phyloP scores from a whole-genome alignment of 495 filamentous ascomycete species.

The Halenospora varia region DNA sequence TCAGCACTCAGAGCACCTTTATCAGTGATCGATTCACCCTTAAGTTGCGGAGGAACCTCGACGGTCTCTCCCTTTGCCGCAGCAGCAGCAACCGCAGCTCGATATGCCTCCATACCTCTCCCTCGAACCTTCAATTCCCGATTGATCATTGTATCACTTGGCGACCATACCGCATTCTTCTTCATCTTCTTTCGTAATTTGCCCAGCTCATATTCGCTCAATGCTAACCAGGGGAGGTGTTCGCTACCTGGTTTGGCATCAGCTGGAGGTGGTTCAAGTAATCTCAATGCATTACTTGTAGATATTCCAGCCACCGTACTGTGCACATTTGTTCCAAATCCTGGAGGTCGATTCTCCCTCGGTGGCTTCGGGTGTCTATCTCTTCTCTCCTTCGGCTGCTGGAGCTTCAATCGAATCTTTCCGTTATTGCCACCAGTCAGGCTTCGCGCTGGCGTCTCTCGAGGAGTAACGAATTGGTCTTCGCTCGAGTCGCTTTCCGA shows the following conservation, averaged over 20 bases:
- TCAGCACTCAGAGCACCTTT: conserved; percentile 47
- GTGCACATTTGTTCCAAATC: conserved; percentile 50
- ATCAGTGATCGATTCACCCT: conserved; percentile 30
- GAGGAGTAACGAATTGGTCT: conserved; percentile 23
- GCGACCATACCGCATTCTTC: conserved; percentile 95
- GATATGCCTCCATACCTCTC: conserved; percentile 73
- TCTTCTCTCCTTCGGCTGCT: conserved; percentile 37
- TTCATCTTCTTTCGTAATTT: conserved; percentile 95
- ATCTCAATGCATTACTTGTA: conserved; percentile 74
- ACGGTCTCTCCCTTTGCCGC: conserved; percentile 66
- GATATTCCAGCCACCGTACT: conserved; percentile 61
- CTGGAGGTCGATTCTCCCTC: conserved; percentile 37
- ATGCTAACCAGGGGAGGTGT: conserved; percentile 82
- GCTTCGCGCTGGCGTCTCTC: conserved; percentile 10
- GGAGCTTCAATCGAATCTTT: conserved; percentile 28
- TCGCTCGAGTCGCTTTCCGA: conserved; percentile 35
- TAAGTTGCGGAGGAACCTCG: conserved; percentile 29
- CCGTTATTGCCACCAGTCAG: not conserved
- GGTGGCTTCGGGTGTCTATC: conserved; percentile 36
- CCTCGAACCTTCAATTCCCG: conserved; percentile 74
- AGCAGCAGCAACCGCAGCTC: conserved; percentile 61
- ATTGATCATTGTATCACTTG: conserved; percentile 94
- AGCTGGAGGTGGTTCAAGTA: conserved; percentile 72
- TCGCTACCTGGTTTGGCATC: conserved; percentile 71
- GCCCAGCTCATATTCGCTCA: conserved; percentile 90